A percentile compares a stretch with the other conserved stretches of the same genome.
phyloP scores from a whole-genome alignment of 2,329 filamentous ascomycete species.

The Hirsutella minnesotensis region DNA sequence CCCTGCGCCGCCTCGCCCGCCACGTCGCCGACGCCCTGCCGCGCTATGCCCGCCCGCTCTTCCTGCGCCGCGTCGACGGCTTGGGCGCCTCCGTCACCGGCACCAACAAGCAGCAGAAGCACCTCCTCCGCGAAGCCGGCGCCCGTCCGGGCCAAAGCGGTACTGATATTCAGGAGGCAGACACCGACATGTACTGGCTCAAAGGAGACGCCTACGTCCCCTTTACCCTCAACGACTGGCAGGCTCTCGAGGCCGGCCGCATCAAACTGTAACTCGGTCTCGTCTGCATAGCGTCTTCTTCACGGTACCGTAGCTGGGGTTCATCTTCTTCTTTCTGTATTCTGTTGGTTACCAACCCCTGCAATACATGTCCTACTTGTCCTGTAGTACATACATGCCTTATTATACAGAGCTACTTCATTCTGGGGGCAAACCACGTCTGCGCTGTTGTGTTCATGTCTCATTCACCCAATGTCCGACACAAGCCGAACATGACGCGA shows the following conservation, averaged over 20 bases:
- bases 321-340: too few species aligned
- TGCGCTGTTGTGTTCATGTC: too few species aligned
- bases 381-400: too few species aligned
- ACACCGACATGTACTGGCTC: conserved; percentile 53
- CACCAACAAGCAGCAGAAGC: conserved; percentile 85
- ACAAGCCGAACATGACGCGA: too few species aligned
- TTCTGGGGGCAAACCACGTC: too few species aligned
- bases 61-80: conserved; percentile 54
- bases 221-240: conserved; percentile 60
- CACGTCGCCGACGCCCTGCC: conserved; percentile 51
- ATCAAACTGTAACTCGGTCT: conserved; percentile 58
- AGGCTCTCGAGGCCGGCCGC: conserved; percentile 49
- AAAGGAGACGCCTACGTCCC: conserved; percentile 52
- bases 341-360: too few species aligned
- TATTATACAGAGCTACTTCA: too few species aligned
- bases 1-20: conserved; percentile 46
- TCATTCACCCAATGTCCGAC: too few species aligned
- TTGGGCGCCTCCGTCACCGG: conserved; percentile 52
- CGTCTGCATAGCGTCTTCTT: too few species aligned
- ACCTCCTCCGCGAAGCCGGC: conserved; percentile 57
- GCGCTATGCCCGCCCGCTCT: conserved; percentile 64
- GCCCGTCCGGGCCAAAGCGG: conserved; percentile 47
- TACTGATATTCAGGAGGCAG: too few species aligned
- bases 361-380: too few species aligned
- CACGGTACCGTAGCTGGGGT: too few species aligned